These are phyloP conservation scores for Talaromyces sp. DNA, from an alignment of 2,329 filamentous ascomycete genomes.

Conservation along the genomic window DNA sequence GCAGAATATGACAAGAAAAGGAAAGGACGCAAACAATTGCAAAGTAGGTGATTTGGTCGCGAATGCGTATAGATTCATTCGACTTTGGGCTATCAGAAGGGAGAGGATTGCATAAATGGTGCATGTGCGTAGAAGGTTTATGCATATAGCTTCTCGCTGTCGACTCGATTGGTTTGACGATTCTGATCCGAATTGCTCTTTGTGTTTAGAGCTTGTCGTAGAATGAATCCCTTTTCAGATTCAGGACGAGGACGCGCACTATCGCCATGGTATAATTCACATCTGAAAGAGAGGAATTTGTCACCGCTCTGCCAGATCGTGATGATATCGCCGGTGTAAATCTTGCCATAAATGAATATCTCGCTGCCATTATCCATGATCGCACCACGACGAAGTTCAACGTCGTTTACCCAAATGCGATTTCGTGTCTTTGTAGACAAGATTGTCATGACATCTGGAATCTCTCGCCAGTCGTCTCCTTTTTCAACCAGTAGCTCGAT, in stretches of 20 bases:
- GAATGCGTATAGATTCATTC: not conserved
- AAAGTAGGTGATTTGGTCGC: not conserved
- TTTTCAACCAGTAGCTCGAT: slow-evolving; percentile 58
- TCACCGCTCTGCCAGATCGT: slow-evolving; percentile 59
- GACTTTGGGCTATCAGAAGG: not conserved
- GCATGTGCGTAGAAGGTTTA: slow-evolving; percentile 1
- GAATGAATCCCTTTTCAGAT: slow-evolving; percentile 39
- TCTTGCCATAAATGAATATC: slow-evolving; percentile 57
- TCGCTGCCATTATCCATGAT: slow-evolving; percentile 52
- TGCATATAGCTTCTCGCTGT: slow-evolving; percentile 14
- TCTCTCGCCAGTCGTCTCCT: slow-evolving; percentile 53
- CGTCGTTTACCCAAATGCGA: slow-evolving; percentile 73
- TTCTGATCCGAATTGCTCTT: slow-evolving; percentile 25
- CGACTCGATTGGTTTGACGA: not conserved
- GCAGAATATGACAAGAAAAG: not conserved
- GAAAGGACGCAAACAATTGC: not conserved
- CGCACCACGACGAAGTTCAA: slow-evolving; percentile 56
- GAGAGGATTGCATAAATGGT: not conserved
- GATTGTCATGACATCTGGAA: slow-evolving; percentile 61
- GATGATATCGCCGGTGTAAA: slow-evolving; percentile 74
- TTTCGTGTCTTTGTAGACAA: slow-evolving; percentile 74
- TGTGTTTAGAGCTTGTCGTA: slow-evolving; percentile 36
- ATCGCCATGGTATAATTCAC: slow-evolving; percentile 47
- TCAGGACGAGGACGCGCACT: slow-evolving; percentile 41
- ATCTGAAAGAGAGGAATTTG: slow-evolving; percentile 41